Conservation (phyloP, 2,329 filamentous ascomycete genomes). For the Sordariomycetes sp. region DNA sequence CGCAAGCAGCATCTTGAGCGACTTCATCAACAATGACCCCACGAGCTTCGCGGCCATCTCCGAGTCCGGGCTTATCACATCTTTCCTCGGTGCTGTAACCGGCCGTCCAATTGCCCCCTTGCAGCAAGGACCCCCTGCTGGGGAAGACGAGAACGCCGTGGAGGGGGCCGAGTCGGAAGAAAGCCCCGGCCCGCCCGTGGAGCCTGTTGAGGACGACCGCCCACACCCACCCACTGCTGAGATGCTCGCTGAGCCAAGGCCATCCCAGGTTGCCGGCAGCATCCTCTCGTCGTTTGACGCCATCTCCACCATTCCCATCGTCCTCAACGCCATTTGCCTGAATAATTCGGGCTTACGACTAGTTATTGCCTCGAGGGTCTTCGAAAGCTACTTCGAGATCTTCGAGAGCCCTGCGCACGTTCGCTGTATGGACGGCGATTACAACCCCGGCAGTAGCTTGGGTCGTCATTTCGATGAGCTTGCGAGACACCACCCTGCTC, state of each 20-base stretch:
- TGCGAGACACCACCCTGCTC: conserved; percentile 76
- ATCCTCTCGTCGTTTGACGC: conserved; percentile 83
- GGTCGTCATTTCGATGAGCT: conserved; percentile 88
- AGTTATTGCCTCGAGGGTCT: conserved; percentile 68
- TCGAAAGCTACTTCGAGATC: conserved; percentile 87
- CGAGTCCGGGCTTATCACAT: conserved; percentile 81
- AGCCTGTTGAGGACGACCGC: conserved; percentile 20
- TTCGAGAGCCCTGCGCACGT: conserved; percentile 89
- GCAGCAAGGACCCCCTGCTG: neutral
- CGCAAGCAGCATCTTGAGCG: conserved; percentile 79
- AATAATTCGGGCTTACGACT: conserved; percentile 79
- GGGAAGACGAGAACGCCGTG: neutral
- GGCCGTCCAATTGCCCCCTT: conserved; percentile 27
- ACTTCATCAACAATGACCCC: conserved; percentile 97
- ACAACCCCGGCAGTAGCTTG: conserved; percentile 54
- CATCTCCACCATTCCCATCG: conserved; percentile 73
- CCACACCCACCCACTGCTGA: conserved; percentile 40
- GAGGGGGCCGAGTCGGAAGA: conserved; percentile 4
- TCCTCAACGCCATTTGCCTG: conserved; percentile 86
- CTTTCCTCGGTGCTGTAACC: conserved; percentile 72
- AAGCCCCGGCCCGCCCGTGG: conserved; percentile 6
- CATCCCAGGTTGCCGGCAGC: conserved; percentile 43
- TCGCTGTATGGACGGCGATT: conserved; percentile 65
- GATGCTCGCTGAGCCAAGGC: conserved; percentile 29
- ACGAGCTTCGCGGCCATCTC: conserved; percentile 94